Base-by-base conservation (phyloP, 306 rosid genomes). In the Dalbergia oliveri region DNA sequence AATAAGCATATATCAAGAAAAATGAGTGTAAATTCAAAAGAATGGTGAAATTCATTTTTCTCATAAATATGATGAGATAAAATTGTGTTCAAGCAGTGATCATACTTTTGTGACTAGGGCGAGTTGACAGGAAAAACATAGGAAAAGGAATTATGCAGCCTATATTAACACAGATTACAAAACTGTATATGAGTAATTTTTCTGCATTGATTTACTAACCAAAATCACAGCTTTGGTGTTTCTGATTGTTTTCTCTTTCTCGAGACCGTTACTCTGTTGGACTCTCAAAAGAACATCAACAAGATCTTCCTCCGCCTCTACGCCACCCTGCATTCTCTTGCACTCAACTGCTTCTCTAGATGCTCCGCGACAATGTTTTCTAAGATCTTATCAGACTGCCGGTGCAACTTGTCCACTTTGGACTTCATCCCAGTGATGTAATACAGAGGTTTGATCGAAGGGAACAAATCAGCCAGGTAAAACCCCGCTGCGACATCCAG, bases 211-310 rank as follows among this genome's bases (percentile, higher is more conserved):
- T 11, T 49, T 50, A 50, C 57, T 16, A 65, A 80, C 84, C 66
- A 11, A 64, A 41, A 73, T 73, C 14, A 80, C 66, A 64, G 84
- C 84, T 80, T 80, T 80, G 61, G 73, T 59, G 69, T 73, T 12
- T 1, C 3, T 66, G 0, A 11, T 23, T 0, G 79, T 74, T 18
- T 64, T 53, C 33, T 34, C 13, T 26, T 54, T 31, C 1, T 80
- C 60, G 12, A 63, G 50, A 10, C n/a, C 18, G 5, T 26, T 72
- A 19, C 49, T 54, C 39, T 72, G 67, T 39, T 72, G 83, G 16
- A 80, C 1, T 63, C 83, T 51, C 67, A 80, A 73, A 6, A 80
- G 79, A 49, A 80, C 83, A 80, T 80, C 83, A n/a, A 80, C 72
- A 63, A 72, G 78, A 72, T 80, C 79, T 56, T 73, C 68, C 4